A percentile compares a stretch with the other conserved stretches of the same genome.
phyloP scores from a whole-genome alignment of 805 yeast species.

The Schwanniomyces pseudopolymorphus region DNA sequence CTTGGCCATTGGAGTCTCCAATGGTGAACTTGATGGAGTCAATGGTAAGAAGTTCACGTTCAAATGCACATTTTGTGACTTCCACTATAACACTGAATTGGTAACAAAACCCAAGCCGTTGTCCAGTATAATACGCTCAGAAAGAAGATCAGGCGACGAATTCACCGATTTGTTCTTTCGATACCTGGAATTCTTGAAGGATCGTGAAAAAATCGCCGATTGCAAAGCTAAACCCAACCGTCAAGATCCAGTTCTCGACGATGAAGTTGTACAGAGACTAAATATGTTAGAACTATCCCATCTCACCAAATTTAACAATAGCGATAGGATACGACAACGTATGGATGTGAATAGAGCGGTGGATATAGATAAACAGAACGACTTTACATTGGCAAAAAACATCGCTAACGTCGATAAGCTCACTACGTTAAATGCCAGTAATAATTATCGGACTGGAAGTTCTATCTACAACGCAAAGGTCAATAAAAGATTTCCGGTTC shows the following conservation, averaged over 20 bases:
- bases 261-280: conserved; percentile 6
- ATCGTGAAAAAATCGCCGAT: neutral
- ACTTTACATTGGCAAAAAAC: conserved; percentile 5
- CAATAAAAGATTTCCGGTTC: conserved; percentile 17
- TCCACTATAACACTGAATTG: conserved; percentile 32
- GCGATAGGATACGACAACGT: neutral
- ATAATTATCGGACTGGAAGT: conserved; percentile 3
- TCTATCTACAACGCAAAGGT: neutral
- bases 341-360: neutral
- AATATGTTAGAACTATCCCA: conserved; percentile 3
- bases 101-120: conserved; percentile 44
- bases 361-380: conserved; percentile 5
- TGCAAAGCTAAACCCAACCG: neutral
- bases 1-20: conserved; percentile 19
- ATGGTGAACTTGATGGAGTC: conserved; percentile 10
- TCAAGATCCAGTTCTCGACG: conserved; percentile 2
- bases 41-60: conserved; percentile 38
- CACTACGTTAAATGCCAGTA: neutral
- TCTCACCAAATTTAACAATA: conserved; percentile 3
- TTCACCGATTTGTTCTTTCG: neutral
- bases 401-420: neutral
- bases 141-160: neutral
- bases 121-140: conserved; percentile 15
- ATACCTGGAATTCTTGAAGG: neutral
- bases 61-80: conserved; percentile 36